phyloP scores from a whole-genome alignment of 768 basidiomycete genomes.

The Amanita pseudoporphyria region DNA sequence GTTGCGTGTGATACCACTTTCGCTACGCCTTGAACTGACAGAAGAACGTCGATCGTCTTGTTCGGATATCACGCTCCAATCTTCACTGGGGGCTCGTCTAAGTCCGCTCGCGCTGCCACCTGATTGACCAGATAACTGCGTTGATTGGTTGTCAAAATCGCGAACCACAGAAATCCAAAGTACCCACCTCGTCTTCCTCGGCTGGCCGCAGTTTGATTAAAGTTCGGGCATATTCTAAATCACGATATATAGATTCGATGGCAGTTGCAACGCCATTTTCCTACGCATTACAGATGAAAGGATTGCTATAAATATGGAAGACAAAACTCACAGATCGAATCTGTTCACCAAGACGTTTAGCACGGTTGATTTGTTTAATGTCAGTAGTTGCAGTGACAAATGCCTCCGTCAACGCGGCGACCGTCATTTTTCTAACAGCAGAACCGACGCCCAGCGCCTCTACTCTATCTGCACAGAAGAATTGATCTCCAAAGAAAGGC shows the following conservation, averaged over 20 bases:
- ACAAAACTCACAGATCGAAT: conserved; percentile 59
- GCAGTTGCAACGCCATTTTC: conserved; percentile 94
- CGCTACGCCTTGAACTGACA: conserved; percentile 39
- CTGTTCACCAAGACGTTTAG: conserved; percentile 74
- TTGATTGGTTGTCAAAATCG: conserved; percentile 15
- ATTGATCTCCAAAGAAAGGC: conserved; percentile 98
- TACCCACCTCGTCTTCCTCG: conserved; percentile 23
- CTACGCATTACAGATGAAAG: conserved; percentile 27
- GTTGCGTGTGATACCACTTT: conserved; percentile 24
- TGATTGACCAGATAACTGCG: conserved; percentile 27
- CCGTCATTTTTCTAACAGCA: conserved; percentile 81
- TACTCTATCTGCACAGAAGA: conserved; percentile 97
- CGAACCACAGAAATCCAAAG: conserved; percentile 30
- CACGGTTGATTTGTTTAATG: conserved; percentile 79
- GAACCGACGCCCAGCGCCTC: conserved; percentile 90
- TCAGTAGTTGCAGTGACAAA: conserved; percentile 78
- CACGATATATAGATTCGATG: conserved; percentile 92
- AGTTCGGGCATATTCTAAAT: conserved; percentile 88
- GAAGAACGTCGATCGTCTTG: conserved; percentile 53
- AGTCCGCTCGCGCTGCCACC: conserved; percentile 51
- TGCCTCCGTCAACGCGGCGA: conserved; percentile 68
- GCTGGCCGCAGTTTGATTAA: conserved; percentile 56
- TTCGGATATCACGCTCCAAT: conserved; percentile 86
- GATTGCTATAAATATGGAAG: background rate
- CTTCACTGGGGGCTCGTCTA: conserved; percentile 55